Base-by-base conservation (phyloP, 1,284 basidiomycete genomes). In the Bjerkandera adusta region DNA sequence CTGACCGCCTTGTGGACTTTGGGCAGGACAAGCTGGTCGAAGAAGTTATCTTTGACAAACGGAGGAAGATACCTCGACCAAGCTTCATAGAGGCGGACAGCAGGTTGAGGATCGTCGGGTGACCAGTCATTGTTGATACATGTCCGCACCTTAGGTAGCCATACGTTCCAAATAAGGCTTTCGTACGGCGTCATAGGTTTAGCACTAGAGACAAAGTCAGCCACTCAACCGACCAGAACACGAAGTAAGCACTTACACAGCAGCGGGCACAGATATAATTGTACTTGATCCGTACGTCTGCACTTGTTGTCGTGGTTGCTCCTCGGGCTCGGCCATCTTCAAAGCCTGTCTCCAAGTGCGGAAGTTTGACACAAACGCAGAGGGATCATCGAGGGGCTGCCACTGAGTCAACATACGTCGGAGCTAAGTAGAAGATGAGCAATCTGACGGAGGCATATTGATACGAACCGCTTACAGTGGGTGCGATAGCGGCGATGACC, bases 11-110 rank as follows among this genome's bases (percentile, higher is more conserved):
- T 82, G 34, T 83, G 78, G 2, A 99, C 77, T 66, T 97, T 97
- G 1, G 97, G 97, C 13, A 99, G 69, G 34, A 99, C 77, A 22
- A 99, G 83, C 65, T 99, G 97, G 60, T 98, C 93, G 47, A 98
- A 78, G 48, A 99, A 73, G 62, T 99, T 99, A 69, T 99, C 96
- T 36, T 81, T 81, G 51, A 99, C 85, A 68, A 98, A 99, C 0
- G 76, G 74, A 0, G 97, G 97, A 1, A 99, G 75, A 44, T 97
- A 80, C 0, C 81, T 75, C 2, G 83, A 80, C 97, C 97, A 99
- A 0, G 84, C 76, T 64, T 97, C 90, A 61, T 94, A 88, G 1
- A 99, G 71, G 30, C 79, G 80, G 25, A 97, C 82, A 3, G 85
- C 92, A 6, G 87, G 79, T 7, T 80, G 71, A 2, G 94, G 84